These are phyloP conservation scores for Amphibolis antarctica DNA, from an alignment of 106 monocot genomes.

Conservation along the genomic window DNA sequence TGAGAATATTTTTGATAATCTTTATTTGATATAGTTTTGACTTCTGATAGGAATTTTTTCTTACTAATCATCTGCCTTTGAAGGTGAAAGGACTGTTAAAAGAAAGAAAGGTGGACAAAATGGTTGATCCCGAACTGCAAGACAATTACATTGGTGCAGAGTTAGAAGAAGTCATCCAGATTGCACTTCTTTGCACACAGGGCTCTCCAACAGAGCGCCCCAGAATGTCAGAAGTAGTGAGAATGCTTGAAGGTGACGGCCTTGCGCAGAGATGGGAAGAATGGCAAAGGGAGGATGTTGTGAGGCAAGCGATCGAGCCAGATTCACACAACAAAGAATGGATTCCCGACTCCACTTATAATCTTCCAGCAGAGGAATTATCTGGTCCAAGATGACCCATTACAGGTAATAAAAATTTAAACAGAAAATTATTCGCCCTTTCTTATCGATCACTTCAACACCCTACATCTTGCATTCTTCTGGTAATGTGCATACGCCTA, in stretches of 20 bases:
- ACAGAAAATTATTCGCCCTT: too few relatives aligned
- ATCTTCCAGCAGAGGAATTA: slow-evolving; percentile 40
- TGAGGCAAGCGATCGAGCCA: slow-evolving; percentile 28
- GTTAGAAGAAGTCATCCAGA: slow-evolving; percentile 62
- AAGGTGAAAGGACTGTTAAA: slow-evolving; percentile 65
- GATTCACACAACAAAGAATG: slow-evolving; percentile 28
- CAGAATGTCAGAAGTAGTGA: slow-evolving; percentile 67
- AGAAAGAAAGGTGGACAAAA: slow-evolving; percentile 54
- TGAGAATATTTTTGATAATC: too few relatives aligned
- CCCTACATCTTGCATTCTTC: too few relatives aligned
- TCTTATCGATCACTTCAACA: too few relatives aligned
- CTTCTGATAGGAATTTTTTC: too few relatives aligned
- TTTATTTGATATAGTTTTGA: too few relatives aligned
- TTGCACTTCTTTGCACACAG: slow-evolving; percentile 64
- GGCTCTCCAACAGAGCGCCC: slow-evolving; percentile 55
- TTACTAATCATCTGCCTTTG: too few relatives aligned
- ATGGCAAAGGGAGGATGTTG: slow-evolving; percentile 61
- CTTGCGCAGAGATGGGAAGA: slow-evolving; percentile 76
- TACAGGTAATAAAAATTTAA: too few relatives aligned
- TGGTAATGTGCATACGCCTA: too few relatives aligned
- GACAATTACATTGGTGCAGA: slow-evolving; percentile 45
- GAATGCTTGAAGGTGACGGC: slow-evolving; percentile 72
- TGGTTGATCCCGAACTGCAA: slow-evolving; percentile 60
- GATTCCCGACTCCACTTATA: slow-evolving; percentile 46
- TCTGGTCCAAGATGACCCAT: slow-evolving; percentile 58